Evolutionary conservation across 2,329 filamentous ascomycete species (phyloP).

Genomic region (Penicillium italicum): DNA sequence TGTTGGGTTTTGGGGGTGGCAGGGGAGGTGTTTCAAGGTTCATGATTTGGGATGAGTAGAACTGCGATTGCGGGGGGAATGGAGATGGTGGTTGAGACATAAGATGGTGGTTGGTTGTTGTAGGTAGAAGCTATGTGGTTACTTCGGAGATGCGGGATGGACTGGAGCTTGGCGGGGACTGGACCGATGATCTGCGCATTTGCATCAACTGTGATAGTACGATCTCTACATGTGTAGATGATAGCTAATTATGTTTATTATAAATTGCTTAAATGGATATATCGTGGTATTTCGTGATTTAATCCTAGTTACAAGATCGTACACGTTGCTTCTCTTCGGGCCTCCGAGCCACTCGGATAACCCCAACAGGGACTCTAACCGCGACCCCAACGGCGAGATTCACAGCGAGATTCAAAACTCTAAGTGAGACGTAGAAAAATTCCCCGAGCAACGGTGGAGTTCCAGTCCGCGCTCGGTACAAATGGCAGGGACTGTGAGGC

Average conservation of each 20-base stretch:
- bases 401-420: not conserved
- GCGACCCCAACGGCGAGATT: not conserved
- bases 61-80: constrained; percentile 25
- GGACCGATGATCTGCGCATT: not conserved
- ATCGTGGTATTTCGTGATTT: constrained; percentile 2
- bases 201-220: not conserved
- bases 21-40: constrained; percentile 60
- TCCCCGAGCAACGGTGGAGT: too few species aligned
- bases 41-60: constrained; percentile 29
- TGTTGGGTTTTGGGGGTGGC: constrained; percentile 68
- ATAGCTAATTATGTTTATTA: too few species aligned
- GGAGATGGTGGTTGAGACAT: constrained; percentile 29
- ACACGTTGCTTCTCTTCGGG: not conserved
- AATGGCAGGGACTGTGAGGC: not conserved
- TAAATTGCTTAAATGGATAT: not conserved
- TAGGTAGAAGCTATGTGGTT: constrained; percentile 5
- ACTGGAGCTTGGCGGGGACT: constrained; percentile 15
- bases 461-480: not conserved
- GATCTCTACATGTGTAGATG: not conserved
- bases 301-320: constrained; percentile 1
- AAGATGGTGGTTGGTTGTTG: constrained; percentile 8
- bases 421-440: not conserved
- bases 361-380: not conserved
- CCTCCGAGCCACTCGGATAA: not conserved
- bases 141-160: constrained; percentile 1